phyloP scores from a whole-genome alignment of 176 grass and related monocot species.

The Otatea glauca region DNA sequence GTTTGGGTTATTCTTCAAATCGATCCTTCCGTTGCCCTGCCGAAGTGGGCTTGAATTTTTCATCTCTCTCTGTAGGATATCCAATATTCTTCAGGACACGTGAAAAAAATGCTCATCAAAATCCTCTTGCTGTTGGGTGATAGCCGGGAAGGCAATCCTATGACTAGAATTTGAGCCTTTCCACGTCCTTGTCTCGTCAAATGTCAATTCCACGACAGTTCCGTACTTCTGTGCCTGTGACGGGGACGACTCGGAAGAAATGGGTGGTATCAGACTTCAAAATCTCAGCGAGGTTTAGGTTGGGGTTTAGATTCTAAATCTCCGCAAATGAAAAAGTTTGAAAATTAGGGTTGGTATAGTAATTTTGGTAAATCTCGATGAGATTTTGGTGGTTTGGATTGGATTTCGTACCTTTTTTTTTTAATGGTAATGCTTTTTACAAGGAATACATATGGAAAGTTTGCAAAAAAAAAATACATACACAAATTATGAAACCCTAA shows the following conservation, averaged over 20 bases:
- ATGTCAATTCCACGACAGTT: not conserved
- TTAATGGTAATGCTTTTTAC: too few species aligned
- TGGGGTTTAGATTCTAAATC: too few species aligned
- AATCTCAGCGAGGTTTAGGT: too few species aligned
- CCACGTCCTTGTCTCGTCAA: not conserved
- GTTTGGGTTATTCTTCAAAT: not conserved
- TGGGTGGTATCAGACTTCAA: too few species aligned
- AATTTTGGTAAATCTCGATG: too few species aligned
- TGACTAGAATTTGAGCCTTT: not conserved
- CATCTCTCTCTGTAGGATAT: not conserved
- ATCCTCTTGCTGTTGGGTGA: not conserved
- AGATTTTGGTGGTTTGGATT: too few species aligned
- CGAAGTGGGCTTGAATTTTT: not conserved
- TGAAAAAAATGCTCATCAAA: not conserved
- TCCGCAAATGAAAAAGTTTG: too few species aligned
- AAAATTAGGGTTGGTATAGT: too few species aligned
- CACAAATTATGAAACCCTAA: too few species aligned
- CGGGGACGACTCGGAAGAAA: not conserved
- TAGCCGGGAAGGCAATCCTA: not conserved
- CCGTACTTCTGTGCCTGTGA: not conserved
- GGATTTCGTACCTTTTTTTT: too few species aligned
- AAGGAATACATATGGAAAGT: too few species aligned
- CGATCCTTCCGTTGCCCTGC: not conserved
- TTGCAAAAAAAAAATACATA: too few species aligned
- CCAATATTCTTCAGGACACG: not conserved